Evolutionary conservation across 2,329 filamentous ascomycete species (phyloP).

Genomic region (Talaromyces sp.): DNA sequence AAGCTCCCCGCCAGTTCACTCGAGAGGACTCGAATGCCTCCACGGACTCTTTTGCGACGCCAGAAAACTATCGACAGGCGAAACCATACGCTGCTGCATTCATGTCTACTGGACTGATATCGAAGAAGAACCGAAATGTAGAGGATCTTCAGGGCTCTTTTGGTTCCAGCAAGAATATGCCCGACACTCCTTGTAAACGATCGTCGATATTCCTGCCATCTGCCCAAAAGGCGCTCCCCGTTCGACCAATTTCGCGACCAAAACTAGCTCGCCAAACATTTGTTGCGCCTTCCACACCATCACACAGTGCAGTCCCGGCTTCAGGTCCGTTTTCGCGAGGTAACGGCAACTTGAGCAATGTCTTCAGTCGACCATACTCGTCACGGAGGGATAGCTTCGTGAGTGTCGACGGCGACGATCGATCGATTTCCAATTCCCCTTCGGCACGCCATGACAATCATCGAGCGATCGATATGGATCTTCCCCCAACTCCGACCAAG

Average conservation of each 20-base stretch:
- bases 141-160: constrained; percentile 59
- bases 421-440: constrained; percentile 56
- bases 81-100: constrained; percentile 79
- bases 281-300: constrained; percentile 75
- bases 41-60: constrained; percentile 63
- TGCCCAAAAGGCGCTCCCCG: constrained; percentile 52
- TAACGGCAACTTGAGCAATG: constrained; percentile 59
- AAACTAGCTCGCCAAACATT: constrained; percentile 68
- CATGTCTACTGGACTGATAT: constrained; percentile 89
- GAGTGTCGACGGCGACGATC: constrained; percentile 75
- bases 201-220: constrained; percentile 66
- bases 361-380: constrained; percentile 46
- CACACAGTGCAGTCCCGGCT: constrained; percentile 59
- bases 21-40: constrained; percentile 50
- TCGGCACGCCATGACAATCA: constrained; percentile 55
- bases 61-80: constrained; percentile 69
- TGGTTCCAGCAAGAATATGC: constrained; percentile 64
- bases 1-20: constrained; percentile 39
- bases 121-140: constrained; percentile 83
- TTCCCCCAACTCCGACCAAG: constrained; percentile 94
- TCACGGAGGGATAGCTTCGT: constrained; percentile 67
- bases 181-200: constrained; percentile 95
- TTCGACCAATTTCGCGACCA: constrained; percentile 59
- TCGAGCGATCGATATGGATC: constrained; percentile 61
- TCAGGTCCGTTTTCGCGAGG: constrained; percentile 65